Base-by-base conservation (phyloP, 2,329 filamentous ascomycete genomes). In the Sphaerostilbella broomeana region DNA sequence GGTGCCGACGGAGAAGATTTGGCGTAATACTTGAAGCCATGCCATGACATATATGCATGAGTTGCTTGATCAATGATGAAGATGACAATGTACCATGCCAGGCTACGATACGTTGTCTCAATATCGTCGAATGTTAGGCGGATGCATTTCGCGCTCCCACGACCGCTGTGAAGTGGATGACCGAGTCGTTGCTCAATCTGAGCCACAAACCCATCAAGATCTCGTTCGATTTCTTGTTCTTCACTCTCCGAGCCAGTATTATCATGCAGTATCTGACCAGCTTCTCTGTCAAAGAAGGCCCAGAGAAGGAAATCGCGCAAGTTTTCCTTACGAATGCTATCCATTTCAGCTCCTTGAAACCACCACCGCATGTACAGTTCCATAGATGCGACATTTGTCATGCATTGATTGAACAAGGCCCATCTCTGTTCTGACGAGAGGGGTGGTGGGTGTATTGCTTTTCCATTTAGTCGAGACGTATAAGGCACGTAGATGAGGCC, bases 41-140 rank as follows among this genome's bases (percentile, higher is more conserved):
- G 55, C 54, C 61, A 67, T 5, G 57, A 50, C 33, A 81, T 61
- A 36, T 58, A 56, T 7, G 63, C 35, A 46, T 72, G 63, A 2
- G 71, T 69, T 6, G 61, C 57, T 44, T 76, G 63, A 31, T 81
- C 78, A 12, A 82, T 52, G 33, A 71, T 51, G 32, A 73, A 70
- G 39, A 77, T 56, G 47, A 79, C 67, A 26, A 66, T 43, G 50
- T 84, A 85, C 79, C 79, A 85, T n/a, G 71, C 35, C 19, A 84
- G 58, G 40, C 75, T 75, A 32, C 79, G 69, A 55, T 82, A 79
- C 6, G 70, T 62, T 50, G 77, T 77, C 12, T 71, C 63, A 44
- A 85, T 68, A 6, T 65, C 60, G 56, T 86, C 81, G n/a, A 84
- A 51, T 3, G 79, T 84, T 49, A 84, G 61, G n/a, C 80, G 68